phyloP scores from a whole-genome alignment of 768 basidiomycete species.

The Strobilomyces echinocephalus region DNA sequence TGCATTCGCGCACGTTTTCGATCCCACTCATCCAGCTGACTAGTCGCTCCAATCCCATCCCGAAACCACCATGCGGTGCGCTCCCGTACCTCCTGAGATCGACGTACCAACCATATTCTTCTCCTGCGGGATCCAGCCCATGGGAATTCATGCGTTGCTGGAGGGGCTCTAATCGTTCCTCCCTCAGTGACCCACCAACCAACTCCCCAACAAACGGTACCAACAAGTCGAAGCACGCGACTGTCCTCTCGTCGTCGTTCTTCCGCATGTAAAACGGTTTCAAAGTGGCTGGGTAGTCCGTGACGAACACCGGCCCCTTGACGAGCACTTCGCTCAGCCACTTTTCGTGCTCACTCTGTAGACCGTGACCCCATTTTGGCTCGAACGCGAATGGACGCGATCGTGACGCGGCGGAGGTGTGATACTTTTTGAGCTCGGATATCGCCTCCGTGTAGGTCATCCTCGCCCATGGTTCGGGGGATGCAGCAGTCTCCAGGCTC shows the following conservation, averaged over 20 bases:
- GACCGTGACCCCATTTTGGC: conserved; percentile 62
- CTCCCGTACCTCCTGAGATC: conserved; percentile 82
- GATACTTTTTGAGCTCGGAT: conserved; percentile 42
- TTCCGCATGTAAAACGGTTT: conserved; percentile 98
- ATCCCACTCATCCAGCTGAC: conserved; percentile 83
- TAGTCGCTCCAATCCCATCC: conserved; percentile 91
- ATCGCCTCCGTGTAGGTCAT: conserved; percentile 81
- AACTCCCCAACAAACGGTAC: conserved; percentile 87
- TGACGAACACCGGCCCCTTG: conserved; percentile 82
- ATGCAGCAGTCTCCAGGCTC: conserved; percentile 36
- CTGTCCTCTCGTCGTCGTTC: conserved; percentile 56
- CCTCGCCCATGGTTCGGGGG: conserved; percentile 51
- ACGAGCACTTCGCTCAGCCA: conserved; percentile 74
- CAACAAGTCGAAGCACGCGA: conserved; percentile 94
- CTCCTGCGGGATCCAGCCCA: conserved; percentile 40
- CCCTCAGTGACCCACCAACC: conserved; percentile 85
- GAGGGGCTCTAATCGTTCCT: conserved; percentile 61
- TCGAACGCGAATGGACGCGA: conserved; percentile 44
- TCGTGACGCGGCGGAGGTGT: conserved; percentile 21
- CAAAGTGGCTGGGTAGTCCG: conserved; percentile 73
- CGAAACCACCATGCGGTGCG: conserved; percentile 92
- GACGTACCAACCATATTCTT: conserved; percentile 64
- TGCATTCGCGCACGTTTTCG: conserved; percentile 89
- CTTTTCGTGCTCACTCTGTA: conserved; percentile 91
- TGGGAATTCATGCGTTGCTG: conserved; percentile 44